Conservation (phyloP, 495 filamentous ascomycete genomes). For the Aspergillus cavernicola region DNA sequence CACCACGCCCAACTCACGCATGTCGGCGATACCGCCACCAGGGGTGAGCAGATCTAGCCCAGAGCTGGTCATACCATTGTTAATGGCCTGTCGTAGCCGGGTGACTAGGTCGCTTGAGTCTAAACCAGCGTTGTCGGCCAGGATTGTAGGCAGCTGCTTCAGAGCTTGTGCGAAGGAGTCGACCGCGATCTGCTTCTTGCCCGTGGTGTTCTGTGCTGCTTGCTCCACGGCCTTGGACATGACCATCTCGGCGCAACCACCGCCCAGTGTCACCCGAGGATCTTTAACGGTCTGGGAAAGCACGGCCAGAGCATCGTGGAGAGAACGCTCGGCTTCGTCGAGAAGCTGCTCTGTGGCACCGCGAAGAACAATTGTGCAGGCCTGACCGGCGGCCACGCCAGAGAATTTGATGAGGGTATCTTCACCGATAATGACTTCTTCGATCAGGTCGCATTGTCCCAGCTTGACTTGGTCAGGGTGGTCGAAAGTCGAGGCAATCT, state of each 20-base stretch:
- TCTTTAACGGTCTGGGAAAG: slow-evolving; percentile 96
- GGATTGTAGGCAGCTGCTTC: slow-evolving; percentile 89
- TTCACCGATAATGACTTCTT: slow-evolving; percentile 97
- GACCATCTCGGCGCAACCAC: slow-evolving; percentile 96
- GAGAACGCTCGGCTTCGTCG: slow-evolving; percentile 91
- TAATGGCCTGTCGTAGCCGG: slow-evolving; percentile 86
- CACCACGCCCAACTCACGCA: slow-evolving; percentile 94
- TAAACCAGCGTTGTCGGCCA: slow-evolving; percentile 95
- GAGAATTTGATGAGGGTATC: slow-evolving; percentile 97
- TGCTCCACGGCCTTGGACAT: slow-evolving; percentile 98
- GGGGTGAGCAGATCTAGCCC: slow-evolving; percentile 86
- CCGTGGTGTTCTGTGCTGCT: slow-evolving; percentile 87
- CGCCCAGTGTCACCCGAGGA: slow-evolving; percentile 88
- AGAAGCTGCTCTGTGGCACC: slow-evolving; percentile 95
- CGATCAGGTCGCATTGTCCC: slow-evolving; percentile 90
- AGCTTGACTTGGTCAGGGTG: slow-evolving; percentile 96
- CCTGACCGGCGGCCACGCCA: slow-evolving; percentile 87
- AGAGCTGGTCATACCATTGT: slow-evolving; percentile 87
- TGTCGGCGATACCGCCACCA: slow-evolving; percentile 91
- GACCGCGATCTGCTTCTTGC: slow-evolving; percentile 94
- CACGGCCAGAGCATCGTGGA: slow-evolving; percentile 95
- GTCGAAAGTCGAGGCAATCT: slow-evolving; percentile 97
- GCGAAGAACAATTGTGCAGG: slow-evolving; percentile 94
- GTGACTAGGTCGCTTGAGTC: slow-evolving; percentile 93
- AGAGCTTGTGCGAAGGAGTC: slow-evolving; percentile 85